Conservation (phyloP, 176 grass and related monocot genomes). For the Juncus effusus region DNA sequence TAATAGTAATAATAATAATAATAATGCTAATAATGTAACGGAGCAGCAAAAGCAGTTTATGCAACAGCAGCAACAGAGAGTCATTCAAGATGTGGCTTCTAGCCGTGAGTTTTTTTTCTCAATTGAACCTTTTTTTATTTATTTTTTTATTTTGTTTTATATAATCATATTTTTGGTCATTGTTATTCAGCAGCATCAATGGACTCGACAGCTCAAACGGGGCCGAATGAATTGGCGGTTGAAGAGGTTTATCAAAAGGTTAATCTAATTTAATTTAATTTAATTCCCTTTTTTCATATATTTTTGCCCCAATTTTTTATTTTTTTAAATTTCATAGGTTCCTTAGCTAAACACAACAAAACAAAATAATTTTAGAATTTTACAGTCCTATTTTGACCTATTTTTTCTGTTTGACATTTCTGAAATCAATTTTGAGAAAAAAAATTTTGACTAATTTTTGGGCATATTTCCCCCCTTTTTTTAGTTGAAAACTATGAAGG, state of each 20-base stretch:
- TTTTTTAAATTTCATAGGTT: no score
- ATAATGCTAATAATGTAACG: no score
- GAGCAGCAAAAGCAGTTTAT: slow-evolving; percentile 43
- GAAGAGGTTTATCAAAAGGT: slow-evolving; percentile 88
- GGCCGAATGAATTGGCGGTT: slow-evolving; percentile 47
- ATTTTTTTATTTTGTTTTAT: background rate
- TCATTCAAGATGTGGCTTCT: slow-evolving; percentile 61
- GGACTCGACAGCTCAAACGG: slow-evolving; percentile 76
- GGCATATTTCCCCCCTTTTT: slow-evolving; percentile 8
- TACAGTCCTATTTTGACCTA: no score
- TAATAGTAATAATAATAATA: no score
- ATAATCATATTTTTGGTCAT: background rate
- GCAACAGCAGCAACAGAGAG: slow-evolving; percentile 24
- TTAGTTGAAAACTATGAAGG: slow-evolving; percentile 76
- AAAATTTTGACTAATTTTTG: background rate
- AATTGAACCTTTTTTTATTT: slow-evolving; percentile 18
- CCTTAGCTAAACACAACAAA: no score
- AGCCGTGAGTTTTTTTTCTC: slow-evolving; percentile 55
- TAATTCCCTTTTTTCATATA: slow-evolving; percentile 18
- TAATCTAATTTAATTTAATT: slow-evolving; percentile 6
- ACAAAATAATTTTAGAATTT: no score
- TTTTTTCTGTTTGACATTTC: background rate
- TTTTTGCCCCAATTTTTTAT: background rate
- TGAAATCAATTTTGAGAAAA: background rate
- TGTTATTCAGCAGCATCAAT: slow-evolving; percentile 48